Evolutionary conservation across 306 rosid genomes (phyloP), one percentile per base, ranked within the genome.

Genomic region (Boehmeria nivea): DNA sequence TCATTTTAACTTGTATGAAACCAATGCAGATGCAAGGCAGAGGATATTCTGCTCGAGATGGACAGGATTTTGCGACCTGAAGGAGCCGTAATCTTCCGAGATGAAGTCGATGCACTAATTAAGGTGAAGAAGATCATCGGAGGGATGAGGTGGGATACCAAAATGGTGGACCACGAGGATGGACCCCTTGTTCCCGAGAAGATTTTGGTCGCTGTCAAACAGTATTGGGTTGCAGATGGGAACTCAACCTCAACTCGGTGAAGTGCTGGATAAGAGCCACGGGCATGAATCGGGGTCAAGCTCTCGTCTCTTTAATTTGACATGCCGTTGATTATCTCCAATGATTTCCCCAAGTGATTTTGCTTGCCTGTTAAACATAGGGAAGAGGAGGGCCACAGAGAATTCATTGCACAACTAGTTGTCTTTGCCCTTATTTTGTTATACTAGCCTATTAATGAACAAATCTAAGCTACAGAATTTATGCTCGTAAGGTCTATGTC

Each of bases 21-120:
- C 6, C 43, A 49, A 39, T 61, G 77, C 84, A 91, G 98, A 59
- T 87, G 98, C 73, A 71, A 82, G 43, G 59, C 55, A 36, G 98
- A 90, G 65, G 94, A 87, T 60, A 87, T 90, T 76, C 98, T 90
- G 51, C 52, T 90, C 20, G 98, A 90, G 83, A 90, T 90, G 98
- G 98, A 90, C 74, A 65, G 94, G 58, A 84, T 91, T 25, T 67
- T 91, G 75, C 70, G 98, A 54, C 98, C 96, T 0, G 96, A 91
- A 82, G 96, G 98, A 21, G 84, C 95, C 1, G 93, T 91, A 15
- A 77, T 91, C 74, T 71, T 87, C 80, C 95, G 96, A 0, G 98
- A 91, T 7, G 95, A 80, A 61, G 98, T 91, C 0, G 94, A 87
- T 21, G 26, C 63, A 49, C 71, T 91, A 23, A 63, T 84, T 23